phyloP scores from a whole-genome alignment of 1,139 yeast genomes.

The Yamadazyma jaroonii region DNA sequence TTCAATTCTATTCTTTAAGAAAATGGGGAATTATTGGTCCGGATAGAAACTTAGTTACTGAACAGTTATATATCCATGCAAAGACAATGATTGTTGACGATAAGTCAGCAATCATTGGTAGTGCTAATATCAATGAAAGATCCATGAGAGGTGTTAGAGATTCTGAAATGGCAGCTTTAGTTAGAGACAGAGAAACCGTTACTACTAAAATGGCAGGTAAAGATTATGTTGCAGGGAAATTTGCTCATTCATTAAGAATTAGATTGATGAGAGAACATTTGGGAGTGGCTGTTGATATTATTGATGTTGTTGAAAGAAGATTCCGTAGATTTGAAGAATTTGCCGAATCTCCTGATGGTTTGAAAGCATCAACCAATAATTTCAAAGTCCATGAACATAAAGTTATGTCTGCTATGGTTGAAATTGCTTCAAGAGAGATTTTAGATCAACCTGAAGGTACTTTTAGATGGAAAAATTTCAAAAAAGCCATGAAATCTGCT shows the following conservation, averaged over 20 bases:
- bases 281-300: conserved; percentile 86
- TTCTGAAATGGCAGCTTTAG: conserved; percentile 87
- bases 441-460: conserved; percentile 47
- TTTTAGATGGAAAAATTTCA: conserved; percentile 45
- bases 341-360: conserved; percentile 47
- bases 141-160: conserved; percentile 93
- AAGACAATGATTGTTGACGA: conserved; percentile 94
- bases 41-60: conserved; percentile 71
- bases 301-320: conserved; percentile 80
- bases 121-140: conserved; percentile 94
- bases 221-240: conserved; percentile 77
- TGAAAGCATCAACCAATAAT: conserved; percentile 40
- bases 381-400: conserved; percentile 32
- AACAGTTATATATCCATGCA: conserved; percentile 91
- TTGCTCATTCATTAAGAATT: conserved; percentile 86
- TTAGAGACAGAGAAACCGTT: conserved; percentile 78
- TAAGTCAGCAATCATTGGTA: conserved; percentile 87
- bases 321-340: conserved; percentile 57
- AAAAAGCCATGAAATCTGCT: conserved; percentile 18
- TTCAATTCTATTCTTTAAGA: conserved; percentile 86
- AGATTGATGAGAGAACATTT: conserved; percentile 95
- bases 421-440: conserved; percentile 67
- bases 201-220: conserved; percentile 78
- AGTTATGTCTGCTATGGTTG: conserved; percentile 65
- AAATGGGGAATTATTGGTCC: conserved; percentile 96